These are phyloP conservation scores for Tetrahymena thermophila DNA, from an alignment of 73 alveolate genomes.

Conservation along the genomic window DNA sequence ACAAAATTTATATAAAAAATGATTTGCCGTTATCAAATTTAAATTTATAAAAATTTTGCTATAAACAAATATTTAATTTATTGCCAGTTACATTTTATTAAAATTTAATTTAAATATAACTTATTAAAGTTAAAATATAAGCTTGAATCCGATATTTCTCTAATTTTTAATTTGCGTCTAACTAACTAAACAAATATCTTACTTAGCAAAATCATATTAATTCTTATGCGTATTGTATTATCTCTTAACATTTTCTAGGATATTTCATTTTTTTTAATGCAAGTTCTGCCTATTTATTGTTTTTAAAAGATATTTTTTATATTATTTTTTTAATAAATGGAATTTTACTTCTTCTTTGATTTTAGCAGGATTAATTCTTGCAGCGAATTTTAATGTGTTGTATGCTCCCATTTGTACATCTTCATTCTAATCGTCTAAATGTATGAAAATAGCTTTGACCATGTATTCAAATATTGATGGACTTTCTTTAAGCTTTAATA, in stretches of 20 bases:
- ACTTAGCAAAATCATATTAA: not conserved
- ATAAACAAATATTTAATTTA: no score
- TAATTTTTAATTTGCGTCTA: no score
- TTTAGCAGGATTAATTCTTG: slow-evolving; percentile 61
- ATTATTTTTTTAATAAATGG: not conserved
- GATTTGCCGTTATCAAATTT: not conserved
- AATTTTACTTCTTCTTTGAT: slow-evolving; percentile 52
- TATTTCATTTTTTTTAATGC: not conserved
- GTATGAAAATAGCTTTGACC: slow-evolving; percentile 84
- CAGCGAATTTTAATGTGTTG: slow-evolving; percentile 73
- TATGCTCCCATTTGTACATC: slow-evolving; percentile 75
- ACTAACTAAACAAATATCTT: no score
- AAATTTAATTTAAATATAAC: not conserved
- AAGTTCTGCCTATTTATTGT: not conserved
- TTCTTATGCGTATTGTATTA: not conserved
- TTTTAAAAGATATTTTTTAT: not conserved
- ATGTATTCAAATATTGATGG: slow-evolving; percentile 84
- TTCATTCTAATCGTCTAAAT: slow-evolving; percentile 91
- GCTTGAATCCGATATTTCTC: not conserved
- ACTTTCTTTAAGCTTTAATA: slow-evolving; percentile 11
- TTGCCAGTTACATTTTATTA: not conserved
- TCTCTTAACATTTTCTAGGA: not conserved
- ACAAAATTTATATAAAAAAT: no score
- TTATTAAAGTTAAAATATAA: no score
- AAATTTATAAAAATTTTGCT: no score